Base-by-base conservation (phyloP, 179 eudicot species). In the Spergularia azorica region DNA sequence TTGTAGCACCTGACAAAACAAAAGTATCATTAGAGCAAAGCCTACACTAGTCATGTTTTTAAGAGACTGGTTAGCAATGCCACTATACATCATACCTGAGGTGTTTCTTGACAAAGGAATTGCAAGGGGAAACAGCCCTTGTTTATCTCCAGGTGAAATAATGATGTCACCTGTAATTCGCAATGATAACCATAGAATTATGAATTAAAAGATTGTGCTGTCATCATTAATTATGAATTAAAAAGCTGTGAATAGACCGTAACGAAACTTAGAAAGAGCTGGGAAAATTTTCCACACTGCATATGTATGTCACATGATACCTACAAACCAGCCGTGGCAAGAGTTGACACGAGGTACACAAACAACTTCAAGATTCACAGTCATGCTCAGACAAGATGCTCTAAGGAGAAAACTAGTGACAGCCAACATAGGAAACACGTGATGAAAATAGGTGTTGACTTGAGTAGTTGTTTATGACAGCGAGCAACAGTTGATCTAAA, bases 91-190 rank as follows among this genome's bases (percentile, higher is more conserved):
- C 36, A 67, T 74, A 93, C 99, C 99, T 86, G 92, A 84, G 78
- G 73, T 78, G 78, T 71, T 84, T 83, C 79, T 82, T 20, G 99
- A 82, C 76, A 95, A 88, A 60, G 99, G 99, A 77, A 95, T 87
- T 59, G 86, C 94, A 70, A 93, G 91, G 21, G 98, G 99, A 72
- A 91, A 86, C 82, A 93, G 46, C 32, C 94, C 98, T 74, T 83
- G 91, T 83, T 88, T 93, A 69, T 89, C 91, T 59, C 90, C 95
- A 38, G 99, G 98, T 43, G 94, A 85, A 66, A 91, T 74, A 68
- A 93, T 82, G 9, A 85, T 21, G 63, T 93, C 97, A 66, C 99
- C 99, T 95, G 77, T 74, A 65, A 46, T 6, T 46, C 9, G 50
- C 9, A 6, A 73, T 26, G 63, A 73, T 15, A 41, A 41, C 56